Conservation (phyloP, 2,329 filamentous ascomycete species). For the Scedosporium apiospermum region DNA sequence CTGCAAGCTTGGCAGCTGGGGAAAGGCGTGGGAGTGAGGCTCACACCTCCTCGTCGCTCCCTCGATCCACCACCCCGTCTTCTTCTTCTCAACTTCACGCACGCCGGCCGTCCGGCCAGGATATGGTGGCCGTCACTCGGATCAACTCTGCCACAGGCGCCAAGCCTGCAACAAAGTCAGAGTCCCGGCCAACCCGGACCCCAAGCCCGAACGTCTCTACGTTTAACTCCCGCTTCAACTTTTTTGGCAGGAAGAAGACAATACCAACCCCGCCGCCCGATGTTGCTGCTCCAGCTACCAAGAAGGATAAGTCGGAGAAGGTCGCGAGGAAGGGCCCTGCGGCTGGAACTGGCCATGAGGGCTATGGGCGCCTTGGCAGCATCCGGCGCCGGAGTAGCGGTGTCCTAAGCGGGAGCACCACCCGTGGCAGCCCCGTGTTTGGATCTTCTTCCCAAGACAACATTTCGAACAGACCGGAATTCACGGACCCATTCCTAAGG, state of each 20-base stretch:
- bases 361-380: slow-evolving; percentile 59
- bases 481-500: slow-evolving; percentile 46
- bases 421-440: slow-evolving; percentile 32
- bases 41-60: slow-evolving; percentile 18
- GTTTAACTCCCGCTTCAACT: slow-evolving; percentile 58
- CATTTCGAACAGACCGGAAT: slow-evolving; percentile 21
- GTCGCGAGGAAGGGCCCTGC: slow-evolving; percentile 63
- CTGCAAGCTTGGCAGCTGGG: slow-evolving; percentile 29
- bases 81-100: slow-evolving; percentile 11
- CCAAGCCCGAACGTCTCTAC: slow-evolving; percentile 46
- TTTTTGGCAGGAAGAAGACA: slow-evolving; percentile 67
- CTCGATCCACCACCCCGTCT: slow-evolving; percentile 24
- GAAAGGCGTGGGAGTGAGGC: slow-evolving; percentile 37
- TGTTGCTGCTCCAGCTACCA: slow-evolving; percentile 28
- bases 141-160: slow-evolving; percentile 7
- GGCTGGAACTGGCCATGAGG: slow-evolving; percentile 91
- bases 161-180: slow-evolving; percentile 15
- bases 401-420: slow-evolving; percentile 28
- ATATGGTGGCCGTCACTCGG: slow-evolving; percentile 23
- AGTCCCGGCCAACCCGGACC: slow-evolving; percentile 25
- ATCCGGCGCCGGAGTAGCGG: slow-evolving; percentile 56
- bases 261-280: slow-evolving; percentile 42
- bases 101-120: slow-evolving; percentile 20
- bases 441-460: slow-evolving; percentile 46
- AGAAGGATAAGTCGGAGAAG: slow-evolving; percentile 51